phyloP scores from a whole-genome alignment of 164 flowering plant species.

The grape (Vitis vinifera) region DNA sequence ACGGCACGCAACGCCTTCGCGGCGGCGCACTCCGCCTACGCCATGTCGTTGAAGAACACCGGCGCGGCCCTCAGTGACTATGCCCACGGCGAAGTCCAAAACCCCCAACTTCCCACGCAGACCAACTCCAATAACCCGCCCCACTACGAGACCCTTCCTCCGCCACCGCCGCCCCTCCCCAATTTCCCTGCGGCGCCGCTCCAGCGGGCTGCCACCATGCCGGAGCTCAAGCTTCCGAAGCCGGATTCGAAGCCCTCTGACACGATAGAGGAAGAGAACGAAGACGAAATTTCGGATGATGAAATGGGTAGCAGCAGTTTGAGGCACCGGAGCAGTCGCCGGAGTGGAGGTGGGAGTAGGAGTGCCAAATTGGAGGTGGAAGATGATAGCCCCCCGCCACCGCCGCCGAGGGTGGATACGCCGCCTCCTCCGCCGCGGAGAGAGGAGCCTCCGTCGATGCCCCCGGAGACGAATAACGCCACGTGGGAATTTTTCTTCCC shows the following conservation, averaged over 20 bases:
- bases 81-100: constrained; percentile 51
- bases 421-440: constrained; percentile 20
- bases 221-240: constrained; percentile 46
- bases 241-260: constrained; percentile 28
- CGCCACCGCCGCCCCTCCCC: constrained; percentile 28
- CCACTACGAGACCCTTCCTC: constrained; percentile 25
- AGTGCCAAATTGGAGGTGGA: constrained; percentile 15
- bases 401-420: constrained; percentile 13
- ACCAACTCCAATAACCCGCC: constrained; percentile 5
- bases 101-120: background rate
- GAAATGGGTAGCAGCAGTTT: constrained; percentile 13
- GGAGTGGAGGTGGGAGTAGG: constrained; percentile 18
- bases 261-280: constrained; percentile 51
- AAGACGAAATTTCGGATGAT: constrained; percentile 28
- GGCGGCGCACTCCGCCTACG: constrained; percentile 61
- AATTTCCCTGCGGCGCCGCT: constrained; percentile 25
- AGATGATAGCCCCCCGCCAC: constrained; percentile 24
- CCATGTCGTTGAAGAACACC: constrained; percentile 58
- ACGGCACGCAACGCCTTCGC: constrained; percentile 67
- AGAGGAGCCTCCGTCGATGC: background rate
- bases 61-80: constrained; percentile 85
- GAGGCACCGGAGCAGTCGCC: constrained; percentile 26
- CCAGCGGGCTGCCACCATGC: constrained; percentile 60
- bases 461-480: background rate
- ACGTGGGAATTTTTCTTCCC: constrained; percentile 44